Base-by-base conservation (phyloP, 202 grass and related monocot genomes). In the Bolboschoenoplectus hybrid region DNA sequence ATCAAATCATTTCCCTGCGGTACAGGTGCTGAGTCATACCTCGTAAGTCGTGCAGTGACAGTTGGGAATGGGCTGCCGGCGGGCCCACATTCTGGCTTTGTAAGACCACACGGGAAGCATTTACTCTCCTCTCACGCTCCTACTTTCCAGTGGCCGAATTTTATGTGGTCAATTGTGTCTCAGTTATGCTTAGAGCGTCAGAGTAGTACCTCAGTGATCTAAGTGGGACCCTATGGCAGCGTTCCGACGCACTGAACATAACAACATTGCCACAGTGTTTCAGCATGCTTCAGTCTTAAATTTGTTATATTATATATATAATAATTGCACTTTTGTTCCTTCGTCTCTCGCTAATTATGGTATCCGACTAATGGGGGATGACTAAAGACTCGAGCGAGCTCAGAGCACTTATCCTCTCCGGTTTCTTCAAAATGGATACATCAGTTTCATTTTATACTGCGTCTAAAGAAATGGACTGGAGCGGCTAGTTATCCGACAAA, bases 31-130 rank as follows among this genome's bases (percentile, higher is more conserved):
- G 51, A 77, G 20, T 36, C 20, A 43, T 41, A 75, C 51, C 0
- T 85, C 56, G 84, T 11, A 47, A 85, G 3, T 77, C 49, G 68
- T 58, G 53, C 56, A 85, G n/a, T 64, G 84, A 85, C 84, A 85
- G 66, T 57, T 85, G 69, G 84, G 46, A 77, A 39, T 52, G 67
- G 46, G n/a, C n/a, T 64, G 61, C 47, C 79, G 7, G 11, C 16
- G 55, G 67, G 40, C 1, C 84, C 84, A 60, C 26, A 5, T 20
- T 62, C 32, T 71, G 60, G 1, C 69, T 12, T 57, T 63, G 66
- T 45, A 51, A 36, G 46, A 74, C 69, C 82, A 84, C 82, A 84
- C 83, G 83, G 43, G 83, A 75, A 51, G 47, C 46, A 57, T 19
- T 58, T 14, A 85, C 1, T 6, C 49, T 44, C 2, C 51, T 57